Conservation (phyloP, 2,329 filamentous ascomycete species). For the Hypoxylon sp. region DNA sequence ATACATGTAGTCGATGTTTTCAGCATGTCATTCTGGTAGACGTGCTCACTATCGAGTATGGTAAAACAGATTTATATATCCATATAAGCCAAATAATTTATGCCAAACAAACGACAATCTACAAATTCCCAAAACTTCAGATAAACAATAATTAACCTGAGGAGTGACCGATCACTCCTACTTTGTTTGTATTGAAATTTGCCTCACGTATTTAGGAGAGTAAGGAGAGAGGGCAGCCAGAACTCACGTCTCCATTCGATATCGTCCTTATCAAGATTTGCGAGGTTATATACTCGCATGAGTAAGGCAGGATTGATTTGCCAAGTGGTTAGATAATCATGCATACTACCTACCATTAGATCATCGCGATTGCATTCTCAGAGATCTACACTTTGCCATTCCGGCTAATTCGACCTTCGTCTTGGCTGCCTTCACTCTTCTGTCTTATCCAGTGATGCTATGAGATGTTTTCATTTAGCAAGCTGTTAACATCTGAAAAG, state of each 20-base stretch:
- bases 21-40: no score
- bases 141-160: no score
- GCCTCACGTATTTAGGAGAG: no score
- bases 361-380: slow-evolving; percentile 6
- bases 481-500: slow-evolving; percentile 30
- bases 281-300: background rate
- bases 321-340: slow-evolving; percentile 5
- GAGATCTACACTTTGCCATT: slow-evolving; percentile 46
- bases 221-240: background rate
- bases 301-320: background rate
- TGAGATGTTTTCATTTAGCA: slow-evolving; percentile 24
- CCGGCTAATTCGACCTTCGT: slow-evolving; percentile 40
- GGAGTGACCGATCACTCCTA: no score
- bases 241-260: slow-evolving; percentile 1
- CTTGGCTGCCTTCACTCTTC: slow-evolving; percentile 33
- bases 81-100: background rate
- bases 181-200: no score
- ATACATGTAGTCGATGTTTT: no score
- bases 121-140: no score
- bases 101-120: no score
- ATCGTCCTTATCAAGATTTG: background rate
- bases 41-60: no score
- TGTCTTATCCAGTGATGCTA: slow-evolving; percentile 13
- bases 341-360: slow-evolving; percentile 4
- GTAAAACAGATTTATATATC: no score